A percentile compares a stretch with the other conserved stretches of the same genome.
Conservation (phyloP, 768 basidiomycete species). For the Cystobasidium onofrii region DNA sequence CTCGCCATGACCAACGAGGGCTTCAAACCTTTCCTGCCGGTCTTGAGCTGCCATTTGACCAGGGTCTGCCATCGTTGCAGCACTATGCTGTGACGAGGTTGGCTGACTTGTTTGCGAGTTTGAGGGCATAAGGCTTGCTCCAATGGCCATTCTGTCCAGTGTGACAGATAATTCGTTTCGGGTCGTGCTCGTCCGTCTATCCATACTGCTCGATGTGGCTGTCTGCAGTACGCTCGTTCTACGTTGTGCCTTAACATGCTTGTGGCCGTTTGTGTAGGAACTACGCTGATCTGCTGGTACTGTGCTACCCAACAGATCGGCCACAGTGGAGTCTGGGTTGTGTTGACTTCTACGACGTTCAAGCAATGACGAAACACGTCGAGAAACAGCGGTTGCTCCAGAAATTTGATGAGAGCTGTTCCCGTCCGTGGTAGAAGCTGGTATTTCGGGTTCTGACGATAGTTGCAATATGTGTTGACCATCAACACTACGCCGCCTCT, state of each 20-base stretch:
- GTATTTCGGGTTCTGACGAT: not conserved
- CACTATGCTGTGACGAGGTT: not conserved
- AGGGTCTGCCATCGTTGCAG: slow-evolving; percentile 2
- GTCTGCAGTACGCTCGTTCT: not conserved
- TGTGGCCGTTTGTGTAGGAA: not conserved
- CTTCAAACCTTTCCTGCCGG: not conserved
- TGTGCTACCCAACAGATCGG: slow-evolving; percentile 3
- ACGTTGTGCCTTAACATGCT: not conserved
- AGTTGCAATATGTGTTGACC: not conserved
- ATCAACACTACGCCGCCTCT: not conserved
- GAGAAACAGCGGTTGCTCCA: not conserved
- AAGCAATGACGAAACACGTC: slow-evolving; percentile 4
- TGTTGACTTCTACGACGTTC: not conserved
- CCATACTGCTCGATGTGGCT: slow-evolving; percentile 6
- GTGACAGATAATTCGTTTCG: slow-evolving; percentile 24
- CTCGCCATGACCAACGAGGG: slow-evolving; percentile 15
- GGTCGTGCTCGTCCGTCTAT: slow-evolving; percentile 5
- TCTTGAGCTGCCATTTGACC: not conserved
- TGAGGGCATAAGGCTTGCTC: not conserved
- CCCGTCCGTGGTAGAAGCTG: not conserved
- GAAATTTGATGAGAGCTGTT: not conserved
- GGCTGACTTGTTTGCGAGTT: not conserved
- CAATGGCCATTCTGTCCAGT: slow-evolving; percentile 23
- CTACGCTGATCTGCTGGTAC: not conserved
- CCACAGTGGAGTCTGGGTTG: slow-evolving; percentile 9